Base-by-base conservation (phyloP, 1,284 basidiomycete species). In the Crepidotus sp. region DNA sequence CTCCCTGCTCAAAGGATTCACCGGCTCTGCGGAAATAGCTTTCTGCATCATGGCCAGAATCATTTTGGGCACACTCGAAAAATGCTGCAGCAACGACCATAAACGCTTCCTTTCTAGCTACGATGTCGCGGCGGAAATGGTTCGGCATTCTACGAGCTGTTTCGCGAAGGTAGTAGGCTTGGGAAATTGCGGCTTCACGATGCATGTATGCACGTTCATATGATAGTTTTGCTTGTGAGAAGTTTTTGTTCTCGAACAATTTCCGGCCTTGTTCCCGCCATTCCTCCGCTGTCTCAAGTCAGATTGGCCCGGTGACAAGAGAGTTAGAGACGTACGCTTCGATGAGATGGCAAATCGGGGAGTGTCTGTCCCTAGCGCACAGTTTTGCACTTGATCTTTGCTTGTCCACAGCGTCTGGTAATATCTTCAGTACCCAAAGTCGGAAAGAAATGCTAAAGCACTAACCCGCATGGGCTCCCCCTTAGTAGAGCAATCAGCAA, bases 221-320 rank as follows among this genome's bases (percentile, higher is more conserved):
- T 46, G 76, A 79, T 39, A 76, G 67, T 60, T 69, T 74, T 0
- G 83, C 81, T 51, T 82, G 73, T 0, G 62, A 53, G 51, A 76
- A 86, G 9, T 66, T 68, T 29, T 70, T 66, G 19, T 73, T 67
- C 7, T 70, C 58, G 56, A 85, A 84, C 3, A 84, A 56, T 1
- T 63, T 59, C 2, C 58, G 59, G 2, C 76, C 80, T n/a, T 63
- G 70, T 4, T 59, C 61, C n/a, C 62, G 68, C 80, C 82, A 85
- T 55, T 81, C 73, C 14, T 65, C 68, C 0, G 59, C 51, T 18
- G 66, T 61, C 10, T 22, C 2, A 30, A 15, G 27, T 29, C 10
- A 22, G 15, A 15, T 17, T 10, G 11, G 3, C 4, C 36, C 19
- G 27, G 24, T 29, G 27, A n/a, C 9, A 10, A 15, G 1, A 8